Percentiles rank a stretch among this genome's conserved stretches.
Evolutionary conservation across 331 rosid genomes (phyloP).

Genomic region (Malus hybrid): DNA sequence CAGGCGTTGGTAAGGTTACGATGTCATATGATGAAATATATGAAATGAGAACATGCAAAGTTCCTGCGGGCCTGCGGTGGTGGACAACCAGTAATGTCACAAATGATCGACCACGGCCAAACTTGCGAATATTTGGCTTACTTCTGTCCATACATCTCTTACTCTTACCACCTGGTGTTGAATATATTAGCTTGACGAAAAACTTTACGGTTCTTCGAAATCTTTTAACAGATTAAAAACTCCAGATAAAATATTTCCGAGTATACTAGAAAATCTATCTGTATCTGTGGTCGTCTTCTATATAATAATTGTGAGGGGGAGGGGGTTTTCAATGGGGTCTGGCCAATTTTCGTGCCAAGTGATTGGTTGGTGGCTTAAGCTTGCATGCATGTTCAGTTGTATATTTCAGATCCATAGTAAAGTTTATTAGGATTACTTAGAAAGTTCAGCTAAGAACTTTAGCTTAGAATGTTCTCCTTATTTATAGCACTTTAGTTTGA

Average conservation of each 20-base stretch:
- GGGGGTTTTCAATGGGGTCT: neutral
- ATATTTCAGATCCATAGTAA: neutral
- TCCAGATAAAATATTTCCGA: neutral
- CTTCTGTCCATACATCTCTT: neutral
- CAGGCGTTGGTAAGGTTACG: constrained; percentile 21
- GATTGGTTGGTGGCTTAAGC: neutral
- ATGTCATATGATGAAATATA: constrained; percentile 5
- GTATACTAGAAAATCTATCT: neutral
- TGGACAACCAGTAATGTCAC: constrained; percentile 7
- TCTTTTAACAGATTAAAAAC: neutral
- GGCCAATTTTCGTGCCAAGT: neutral
- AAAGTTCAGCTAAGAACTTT: neutral
- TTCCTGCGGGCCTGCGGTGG: neutral
- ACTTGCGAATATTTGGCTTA: neutral
- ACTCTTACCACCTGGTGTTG: neutral
- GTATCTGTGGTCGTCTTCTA: neutral
- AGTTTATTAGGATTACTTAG: neutral
- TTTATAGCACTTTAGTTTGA: neutral
- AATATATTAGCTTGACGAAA: neutral
- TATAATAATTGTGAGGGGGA: neutral
- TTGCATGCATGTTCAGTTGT: neutral
- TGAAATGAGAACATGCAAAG: constrained; percentile 17
- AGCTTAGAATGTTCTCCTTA: too few relatives aligned
- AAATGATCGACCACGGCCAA: neutral
- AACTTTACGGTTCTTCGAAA: neutral